Conservation (phyloP, 1,284 basidiomycete species). For the Uromyces viciae-fabae region DNA sequence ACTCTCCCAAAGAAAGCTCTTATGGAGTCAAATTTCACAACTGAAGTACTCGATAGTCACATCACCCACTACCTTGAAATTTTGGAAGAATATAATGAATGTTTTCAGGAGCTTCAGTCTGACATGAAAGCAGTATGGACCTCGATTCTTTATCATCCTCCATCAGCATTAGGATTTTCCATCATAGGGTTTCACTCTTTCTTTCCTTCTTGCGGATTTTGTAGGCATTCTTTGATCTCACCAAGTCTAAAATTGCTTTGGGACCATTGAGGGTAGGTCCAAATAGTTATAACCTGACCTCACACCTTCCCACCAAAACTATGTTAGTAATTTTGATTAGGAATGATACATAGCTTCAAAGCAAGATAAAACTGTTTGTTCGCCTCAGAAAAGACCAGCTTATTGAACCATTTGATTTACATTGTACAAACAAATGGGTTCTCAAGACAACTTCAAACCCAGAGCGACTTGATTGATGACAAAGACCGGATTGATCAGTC, state of each 20-base stretch:
- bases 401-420: too few species aligned
- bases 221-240: slow-evolving; percentile 34
- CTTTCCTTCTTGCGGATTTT: neutral
- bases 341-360: neutral
- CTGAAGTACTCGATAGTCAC: neutral
- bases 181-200: neutral
- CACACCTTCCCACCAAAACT: neutral
- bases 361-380: neutral
- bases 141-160: neutral
- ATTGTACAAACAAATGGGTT: neutral
- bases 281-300: slow-evolving; percentile 30
- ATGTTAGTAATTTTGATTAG: neutral
- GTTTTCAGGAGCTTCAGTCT: neutral
- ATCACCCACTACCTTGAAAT: neutral
- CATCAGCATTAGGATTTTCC: neutral
- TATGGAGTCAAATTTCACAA: too few species aligned
- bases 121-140: neutral
- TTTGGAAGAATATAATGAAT: neutral
- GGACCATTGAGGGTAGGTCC: slow-evolving; percentile 5
- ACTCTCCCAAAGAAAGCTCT: too few species aligned
- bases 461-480: neutral
- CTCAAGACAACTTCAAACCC: neutral
- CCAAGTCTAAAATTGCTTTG: slow-evolving; percentile 15
- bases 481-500: neutral
- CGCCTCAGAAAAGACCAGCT: neutral